Evolutionary conservation across 768 basidiomycete genomes (phyloP).

Genomic region (Cystobasidium ongulense): DNA sequence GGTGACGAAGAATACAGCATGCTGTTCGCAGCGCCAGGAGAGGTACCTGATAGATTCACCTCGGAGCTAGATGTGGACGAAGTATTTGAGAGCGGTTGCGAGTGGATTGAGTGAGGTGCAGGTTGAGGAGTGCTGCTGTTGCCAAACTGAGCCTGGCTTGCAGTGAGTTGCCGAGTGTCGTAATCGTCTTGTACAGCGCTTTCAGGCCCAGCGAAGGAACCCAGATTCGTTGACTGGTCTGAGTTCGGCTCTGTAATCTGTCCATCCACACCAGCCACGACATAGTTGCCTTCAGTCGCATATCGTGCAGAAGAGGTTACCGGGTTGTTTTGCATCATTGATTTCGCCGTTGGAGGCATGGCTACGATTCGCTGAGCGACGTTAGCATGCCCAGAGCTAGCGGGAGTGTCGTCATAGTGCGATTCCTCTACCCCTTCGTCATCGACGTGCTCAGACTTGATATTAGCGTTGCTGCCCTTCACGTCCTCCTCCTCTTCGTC

Average conservation of each 20-base stretch:
- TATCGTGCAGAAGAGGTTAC: background rate
- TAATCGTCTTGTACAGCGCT: background rate
- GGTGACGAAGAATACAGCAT: slow-evolving; percentile 7
- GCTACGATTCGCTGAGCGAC: background rate
- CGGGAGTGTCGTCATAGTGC: background rate
- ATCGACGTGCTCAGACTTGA: background rate
- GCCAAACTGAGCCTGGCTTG: slow-evolving; percentile 8
- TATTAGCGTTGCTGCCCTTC: background rate
- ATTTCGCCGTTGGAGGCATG: background rate
- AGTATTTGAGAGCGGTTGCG: background rate
- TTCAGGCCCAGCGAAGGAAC: slow-evolving; percentile 22
- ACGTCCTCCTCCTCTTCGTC: background rate
- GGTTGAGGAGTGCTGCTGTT: background rate
- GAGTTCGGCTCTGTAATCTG: background rate
- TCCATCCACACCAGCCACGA: background rate
- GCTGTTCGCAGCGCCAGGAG: background rate
- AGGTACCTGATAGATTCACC: background rate
- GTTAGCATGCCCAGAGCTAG: background rate
- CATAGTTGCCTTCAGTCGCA: background rate
- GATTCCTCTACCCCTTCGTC: background rate
- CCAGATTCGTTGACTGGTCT: background rate
- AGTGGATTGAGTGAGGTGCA: background rate
- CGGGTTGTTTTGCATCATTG: background rate
- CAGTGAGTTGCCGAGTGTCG: background rate
- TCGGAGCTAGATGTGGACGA: background rate